These are phyloP conservation scores for Ceratocystis cacaofunesta DNA, from an alignment of 2,329 filamentous ascomycete genomes.

Conservation along the genomic window DNA sequence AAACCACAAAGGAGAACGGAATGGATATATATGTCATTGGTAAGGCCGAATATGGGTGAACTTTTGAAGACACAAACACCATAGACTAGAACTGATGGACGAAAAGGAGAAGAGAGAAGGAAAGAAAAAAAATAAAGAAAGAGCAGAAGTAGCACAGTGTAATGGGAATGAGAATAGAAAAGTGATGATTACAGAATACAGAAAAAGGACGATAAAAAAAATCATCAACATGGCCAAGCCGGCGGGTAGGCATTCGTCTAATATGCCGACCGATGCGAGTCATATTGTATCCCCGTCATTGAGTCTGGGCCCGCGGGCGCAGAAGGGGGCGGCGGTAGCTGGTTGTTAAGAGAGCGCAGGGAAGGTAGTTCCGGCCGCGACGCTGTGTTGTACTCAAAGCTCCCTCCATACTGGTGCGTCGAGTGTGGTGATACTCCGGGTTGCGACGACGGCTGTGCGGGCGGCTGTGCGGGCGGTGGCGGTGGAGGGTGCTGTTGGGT, in stretches of 20 bases:
- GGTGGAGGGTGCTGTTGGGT: slow-evolving; percentile 13
- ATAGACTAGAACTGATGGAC: slow-evolving; percentile 2
- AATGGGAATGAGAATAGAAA: slow-evolving; percentile 2
- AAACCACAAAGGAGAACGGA: neutral
- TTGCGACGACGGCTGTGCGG: slow-evolving; percentile 8
- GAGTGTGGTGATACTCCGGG: slow-evolving; percentile 21
- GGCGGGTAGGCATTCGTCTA: neutral
- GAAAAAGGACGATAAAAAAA: neutral
- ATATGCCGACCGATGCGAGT: slow-evolving; percentile 21
- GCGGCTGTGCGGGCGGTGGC: no score
- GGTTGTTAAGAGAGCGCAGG: slow-evolving; percentile 28
- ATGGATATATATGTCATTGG: slow-evolving; percentile 8
- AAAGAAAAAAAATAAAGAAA: neutral
- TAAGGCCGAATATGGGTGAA: slow-evolving; percentile 2
- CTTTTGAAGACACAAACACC: slow-evolving; percentile 4
- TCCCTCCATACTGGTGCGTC: slow-evolving; percentile 21
- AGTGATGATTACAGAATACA: neutral
- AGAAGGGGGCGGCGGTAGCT: slow-evolving; percentile 30
- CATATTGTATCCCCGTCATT: slow-evolving; percentile 54
- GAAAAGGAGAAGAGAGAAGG: slow-evolving; percentile 3
- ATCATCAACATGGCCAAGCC: neutral
- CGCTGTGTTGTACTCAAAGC: slow-evolving; percentile 19
- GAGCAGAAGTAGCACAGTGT: slow-evolving; percentile 5
- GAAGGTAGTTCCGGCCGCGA: slow-evolving; percentile 34
- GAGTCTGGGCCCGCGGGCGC: slow-evolving; percentile 35